phyloP scores from a whole-genome alignment of 164 flowering plant species.

The Hamamelis virginiana region DNA sequence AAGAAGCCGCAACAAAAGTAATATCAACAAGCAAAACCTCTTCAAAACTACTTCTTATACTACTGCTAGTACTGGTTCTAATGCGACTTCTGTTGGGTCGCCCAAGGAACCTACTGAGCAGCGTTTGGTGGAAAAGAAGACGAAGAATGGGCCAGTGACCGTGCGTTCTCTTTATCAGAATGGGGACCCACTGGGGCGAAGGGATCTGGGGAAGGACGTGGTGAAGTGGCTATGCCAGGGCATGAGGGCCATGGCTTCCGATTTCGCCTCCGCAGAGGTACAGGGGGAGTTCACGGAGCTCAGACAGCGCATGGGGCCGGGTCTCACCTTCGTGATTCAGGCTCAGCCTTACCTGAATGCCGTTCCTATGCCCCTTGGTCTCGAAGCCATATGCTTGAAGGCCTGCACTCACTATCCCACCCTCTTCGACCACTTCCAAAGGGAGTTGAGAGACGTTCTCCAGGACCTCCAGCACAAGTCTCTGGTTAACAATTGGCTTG shows the following conservation, averaged over 20 bases:
- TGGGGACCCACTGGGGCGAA: constrained; percentile 79
- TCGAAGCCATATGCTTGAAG: constrained; percentile 78
- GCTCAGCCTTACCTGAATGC: constrained; percentile 84
- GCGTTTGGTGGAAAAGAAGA: not conserved
- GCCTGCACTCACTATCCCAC: constrained; percentile 87
- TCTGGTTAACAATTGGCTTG: constrained; percentile 51
- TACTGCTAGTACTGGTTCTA: not conserved
- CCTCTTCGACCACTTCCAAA: constrained; percentile 84
- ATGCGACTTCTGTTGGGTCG: constrained; percentile 1
- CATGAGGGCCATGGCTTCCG: constrained; percentile 83
- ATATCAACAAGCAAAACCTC: not conserved
- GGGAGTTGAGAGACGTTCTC: constrained; percentile 76
- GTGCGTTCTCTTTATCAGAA: constrained; percentile 37
- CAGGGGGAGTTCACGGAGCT: constrained; percentile 69
- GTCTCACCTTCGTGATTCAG: constrained; percentile 74
- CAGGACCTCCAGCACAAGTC: constrained; percentile 46
- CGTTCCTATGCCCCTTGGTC: constrained; percentile 80
- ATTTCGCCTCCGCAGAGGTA: constrained; percentile 64
- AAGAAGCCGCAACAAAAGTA: not conserved
- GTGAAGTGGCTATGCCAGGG: constrained; percentile 77
- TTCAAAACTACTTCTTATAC: too few relatives aligned
- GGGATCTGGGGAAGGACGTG: constrained; percentile 73
- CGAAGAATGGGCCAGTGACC: not conserved
- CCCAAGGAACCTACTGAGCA: not conserved
- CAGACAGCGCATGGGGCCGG: constrained; percentile 65